These are phyloP conservation scores for Linnemannia zychae DNA, from an alignment of 192 early-diverging fungal genomes.

Conservation along the genomic window DNA sequence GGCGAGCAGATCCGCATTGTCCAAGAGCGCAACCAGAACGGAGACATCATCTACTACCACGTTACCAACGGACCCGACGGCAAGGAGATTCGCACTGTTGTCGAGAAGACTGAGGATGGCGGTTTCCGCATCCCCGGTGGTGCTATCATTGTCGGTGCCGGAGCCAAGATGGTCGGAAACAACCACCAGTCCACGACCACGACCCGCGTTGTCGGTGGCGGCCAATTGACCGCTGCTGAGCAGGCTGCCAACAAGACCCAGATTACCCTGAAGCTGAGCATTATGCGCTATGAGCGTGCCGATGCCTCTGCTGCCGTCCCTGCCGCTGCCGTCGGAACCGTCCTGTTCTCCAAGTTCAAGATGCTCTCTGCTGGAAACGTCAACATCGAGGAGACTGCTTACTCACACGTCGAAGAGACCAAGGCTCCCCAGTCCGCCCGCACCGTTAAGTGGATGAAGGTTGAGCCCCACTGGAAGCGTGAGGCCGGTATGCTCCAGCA, in stretches of 20 bases:
- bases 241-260: conserved; percentile 58
- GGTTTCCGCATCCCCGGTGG: conserved; percentile 54
- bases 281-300: conserved; percentile 57
- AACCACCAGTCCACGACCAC: conserved; percentile 53
- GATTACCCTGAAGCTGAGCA: conserved; percentile 55
- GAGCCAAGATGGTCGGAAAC: conserved; percentile 49
- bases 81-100: conserved; percentile 51
- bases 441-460: conserved; percentile 58
- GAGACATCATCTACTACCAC: conserved; percentile 44
- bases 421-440: conserved; percentile 42
- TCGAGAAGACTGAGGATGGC: conserved; percentile 54
- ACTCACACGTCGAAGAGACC: conserved; percentile 51
- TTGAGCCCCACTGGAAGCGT: conserved; percentile 57
- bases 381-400: conserved; percentile 43
- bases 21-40: conserved; percentile 31
- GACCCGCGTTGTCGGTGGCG: conserved; percentile 49
- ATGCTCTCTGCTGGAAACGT: conserved; percentile 46
- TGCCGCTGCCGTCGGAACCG: conserved; percentile 37
- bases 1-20: conserved; percentile 48
- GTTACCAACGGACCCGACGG: conserved; percentile 48
- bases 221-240: conserved; percentile 45
- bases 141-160: conserved; percentile 49
- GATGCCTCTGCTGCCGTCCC: conserved; percentile 48
- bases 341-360: conserved; percentile 59
- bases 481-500: conserved; percentile 59